Evolutionary conservation across 352 stramenopile genomes (phyloP), one percentile per base, ranked within the genome.

Genomic region (Phytophthora kernoviae): DNA sequence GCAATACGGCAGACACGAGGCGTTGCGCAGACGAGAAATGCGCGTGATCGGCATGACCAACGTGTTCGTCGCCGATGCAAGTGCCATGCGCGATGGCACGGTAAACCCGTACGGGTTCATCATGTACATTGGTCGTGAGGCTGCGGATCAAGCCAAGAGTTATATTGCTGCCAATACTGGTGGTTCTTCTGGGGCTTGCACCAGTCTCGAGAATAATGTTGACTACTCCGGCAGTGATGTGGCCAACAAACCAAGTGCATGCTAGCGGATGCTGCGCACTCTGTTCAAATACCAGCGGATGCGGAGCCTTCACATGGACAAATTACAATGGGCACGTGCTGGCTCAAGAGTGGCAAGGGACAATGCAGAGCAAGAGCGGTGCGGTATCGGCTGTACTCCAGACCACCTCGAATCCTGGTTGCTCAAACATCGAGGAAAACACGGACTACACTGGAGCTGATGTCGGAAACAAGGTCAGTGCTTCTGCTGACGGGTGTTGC

Each of bases 91-190:
- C 4, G 77, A 85, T 11, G 79, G 79, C 4, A 89, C 82, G 0
- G 70, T 78, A 20, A 88, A 85, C 43, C 80, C 77, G 39, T 90
- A 89, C 59, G 81, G 74, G 0, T 91, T 88, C 45, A 70, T 88
- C 30, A 90, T 87, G 77, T 88, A 91, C 62, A 65, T 86, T 18
- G 80, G 82, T 5, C 66, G 65, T 8, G 73, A 91, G 39, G 72
- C 69, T 11, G 79, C 58, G 0, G 57, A 68, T 10, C 68, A 79
- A 27, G 79, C 70, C 12, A 62, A 79, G 54, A 54, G 21, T 3
- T 75, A 72, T 17, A 50, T 85, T 15, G 48, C 53, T 41, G 21
- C 54, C 1, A 68, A 61, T n/a, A 22, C 45, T 7, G 36, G 53
- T 10, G 26, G 39, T 2, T 36, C 64, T 5, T 48, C 50, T 4